Conservation (phyloP, 2,329 filamentous ascomycete genomes). For the Aspergillus ibericus region DNA sequence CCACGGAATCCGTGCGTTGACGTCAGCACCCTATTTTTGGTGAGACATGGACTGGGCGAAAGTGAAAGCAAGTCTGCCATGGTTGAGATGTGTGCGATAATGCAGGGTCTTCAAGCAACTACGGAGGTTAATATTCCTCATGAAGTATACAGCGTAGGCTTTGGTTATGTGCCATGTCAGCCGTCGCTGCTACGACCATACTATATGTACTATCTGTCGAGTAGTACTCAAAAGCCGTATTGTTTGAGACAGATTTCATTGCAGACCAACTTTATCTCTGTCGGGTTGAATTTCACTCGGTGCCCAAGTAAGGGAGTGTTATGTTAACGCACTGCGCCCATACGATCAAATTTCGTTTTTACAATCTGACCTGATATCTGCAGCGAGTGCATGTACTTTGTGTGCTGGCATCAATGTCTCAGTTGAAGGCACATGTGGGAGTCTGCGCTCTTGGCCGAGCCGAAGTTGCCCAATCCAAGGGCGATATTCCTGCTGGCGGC, state of each 20-base stretch:
- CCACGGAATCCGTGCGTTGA: slow-evolving; percentile 7
- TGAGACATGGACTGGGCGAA: slow-evolving; percentile 3
- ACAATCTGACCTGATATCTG: neutral
- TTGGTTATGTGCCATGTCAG: no score
- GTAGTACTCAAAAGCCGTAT: no score
- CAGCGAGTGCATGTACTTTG: neutral
- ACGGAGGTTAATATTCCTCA: no score
- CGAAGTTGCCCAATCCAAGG: neutral
- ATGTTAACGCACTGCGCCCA: neutral
- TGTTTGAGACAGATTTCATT: no score
- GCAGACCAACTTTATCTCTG: no score
- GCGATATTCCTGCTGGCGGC: neutral
- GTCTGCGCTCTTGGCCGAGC: neutral
- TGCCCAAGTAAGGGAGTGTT: neutral
- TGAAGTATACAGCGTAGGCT: neutral
- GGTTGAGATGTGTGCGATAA: neutral
- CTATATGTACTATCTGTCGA: no score
- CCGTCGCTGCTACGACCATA: no score
- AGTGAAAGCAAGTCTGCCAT: neutral
- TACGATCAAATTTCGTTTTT: neutral
- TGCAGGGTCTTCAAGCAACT: neutral
- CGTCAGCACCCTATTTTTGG: slow-evolving; percentile 16
- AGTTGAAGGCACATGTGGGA: neutral
- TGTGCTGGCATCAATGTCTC: neutral
- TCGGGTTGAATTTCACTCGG: neutral